Conservation (phyloP, 2,329 filamentous ascomycete genomes). For the Penicillium sp. region DNA sequence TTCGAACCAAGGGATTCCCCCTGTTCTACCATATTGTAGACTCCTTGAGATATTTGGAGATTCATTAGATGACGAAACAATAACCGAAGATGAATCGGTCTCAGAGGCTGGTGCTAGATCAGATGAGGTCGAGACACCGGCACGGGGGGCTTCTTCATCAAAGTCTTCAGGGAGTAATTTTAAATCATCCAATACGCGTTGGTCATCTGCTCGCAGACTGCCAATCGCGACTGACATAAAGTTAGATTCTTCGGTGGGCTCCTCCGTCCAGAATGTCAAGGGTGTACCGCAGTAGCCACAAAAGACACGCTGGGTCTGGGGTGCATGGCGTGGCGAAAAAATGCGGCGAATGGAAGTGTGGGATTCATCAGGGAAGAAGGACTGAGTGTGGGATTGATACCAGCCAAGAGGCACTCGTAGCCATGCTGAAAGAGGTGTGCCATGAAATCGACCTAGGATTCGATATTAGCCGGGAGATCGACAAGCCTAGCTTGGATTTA, state of each 20-base stretch:
- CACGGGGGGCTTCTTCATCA: conserved; percentile 31
- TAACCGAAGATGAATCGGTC: conserved; percentile 15
- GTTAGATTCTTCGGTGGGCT: conserved; percentile 66
- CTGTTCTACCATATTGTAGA: conserved; percentile 38
- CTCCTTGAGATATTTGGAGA: conserved; percentile 31
- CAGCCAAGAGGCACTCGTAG: conserved; percentile 77
- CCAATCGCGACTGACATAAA: conserved; percentile 81
- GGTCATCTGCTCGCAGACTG: conserved; percentile 68
- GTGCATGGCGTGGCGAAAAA: conserved; percentile 61
- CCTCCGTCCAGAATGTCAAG: conserved; percentile 78
- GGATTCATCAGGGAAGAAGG: conserved; percentile 76
- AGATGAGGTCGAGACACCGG: conserved; percentile 4
- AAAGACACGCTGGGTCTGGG: conserved; percentile 69
- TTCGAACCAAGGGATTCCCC: conserved; percentile 83
- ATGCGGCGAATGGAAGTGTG: conserved; percentile 63
- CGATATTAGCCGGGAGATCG: conserved; percentile 10
- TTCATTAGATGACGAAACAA: conserved; percentile 20
- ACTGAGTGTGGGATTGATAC: conserved; percentile 73
- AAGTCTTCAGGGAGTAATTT: conserved; percentile 62
- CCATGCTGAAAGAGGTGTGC: conserved; percentile 73
- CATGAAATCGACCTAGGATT: conserved; percentile 59
- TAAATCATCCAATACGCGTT: conserved; percentile 70
- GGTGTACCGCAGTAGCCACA: conserved; percentile 91
- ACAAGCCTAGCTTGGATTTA: conserved; percentile 22
- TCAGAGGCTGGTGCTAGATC: conserved; percentile 11